Evolutionary conservation across 1,284 basidiomycete genomes (phyloP), one percentile per base, ranked within the genome.

Genomic region (Sanghuangporus sanghuang): DNA sequence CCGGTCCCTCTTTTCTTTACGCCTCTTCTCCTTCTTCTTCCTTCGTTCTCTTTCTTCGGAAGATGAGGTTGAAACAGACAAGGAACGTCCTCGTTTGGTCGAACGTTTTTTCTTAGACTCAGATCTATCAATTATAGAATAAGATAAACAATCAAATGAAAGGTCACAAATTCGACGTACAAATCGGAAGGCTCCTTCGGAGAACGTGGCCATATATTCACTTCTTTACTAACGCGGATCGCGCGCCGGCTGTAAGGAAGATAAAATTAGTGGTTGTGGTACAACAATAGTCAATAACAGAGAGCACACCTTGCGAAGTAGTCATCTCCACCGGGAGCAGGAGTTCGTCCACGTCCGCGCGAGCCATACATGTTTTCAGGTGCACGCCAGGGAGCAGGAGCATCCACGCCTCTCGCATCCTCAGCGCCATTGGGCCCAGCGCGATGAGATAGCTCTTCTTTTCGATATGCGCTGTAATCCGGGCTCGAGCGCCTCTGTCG

Each of bases 161-260:
- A 36, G 1, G 16, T n/a, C 8, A 38, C n/a, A 61, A 50, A 42
- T 16, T 7, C 27, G 35, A 80, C 88, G 57, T 76, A 92, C 89
- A 83, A 68, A 62, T 77, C 74, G 35, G 79, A 75, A 59, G 85
- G 83, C 32, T 81, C 83, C 68, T 89, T 89, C 0, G 95, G 95
- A 3, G 94, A 96, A 1, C 85, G 75, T 0, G 95, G 95, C 95
- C 95, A 97, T 57, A 95, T 81, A 67, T 83, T 83, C 1, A 90
- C 73, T 5, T 81, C 81, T 11, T 78, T 86, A 2, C 72, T 78
- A 66, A 90, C 87, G 59, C 95, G 80, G 72, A 94, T 86, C 63
- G 80, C 73, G 59, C 92, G 81, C 27, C 95, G 93, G 69, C 95
- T 96, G 63, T 27, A 68, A 52, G 57, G 11, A 50, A 61, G 54